Base-by-base conservation (phyloP, 2,329 filamentous ascomycete species). In the Passalora sequoiae region DNA sequence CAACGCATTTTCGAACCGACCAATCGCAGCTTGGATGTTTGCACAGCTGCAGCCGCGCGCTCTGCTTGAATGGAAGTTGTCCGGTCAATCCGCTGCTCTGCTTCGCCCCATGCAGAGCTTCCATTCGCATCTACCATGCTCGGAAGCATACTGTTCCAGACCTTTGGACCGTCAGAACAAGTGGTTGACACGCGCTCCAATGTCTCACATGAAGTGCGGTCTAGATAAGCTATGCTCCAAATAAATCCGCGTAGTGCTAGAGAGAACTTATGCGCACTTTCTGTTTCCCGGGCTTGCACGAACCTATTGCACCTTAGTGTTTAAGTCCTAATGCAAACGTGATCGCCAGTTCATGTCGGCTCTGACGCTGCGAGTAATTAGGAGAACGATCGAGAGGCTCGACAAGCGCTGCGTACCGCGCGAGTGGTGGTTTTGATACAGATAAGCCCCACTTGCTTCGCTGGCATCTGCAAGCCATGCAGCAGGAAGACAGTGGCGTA, bases 391-490 rank as follows among this genome's bases (percentile, higher is more conserved):
- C 40, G 40, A 42, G 40, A 42, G 40, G 40, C 19, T 19, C 12
- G 20, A 17, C 30, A 22, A 31, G 40, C 40, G 40, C 40, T 25
- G 31, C 19, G 30, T 22, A 13, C 3, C 15, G 30, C n/a, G 40
- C 22, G 13, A 27, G 30, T 35, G 40, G n/a, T n/a, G 19, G 29
- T 36, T 21, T 21, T 20, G 30, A 19, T 20, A 19, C 15, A 12
- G 12, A 19, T 5, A 19, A n/a, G 20, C 40, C 40, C 40, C 30
- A 24, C 30, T 32, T 40, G 31, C 30, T 42, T 20, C 40, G 40
- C 40, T 42, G 30, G 40, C 40, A 42, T 36, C 40, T 42, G 40
- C 40, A 42, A 17, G 40, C 40, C 40, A 28, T 36, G 33, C 33
- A 33, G 30, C 20, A 33, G 30, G 21, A 15, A 33, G 30, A 32